These are phyloP conservation scores for Seminavis robusta DNA, from an alignment of 108 stramenopile genomes.

Conservation along the genomic window DNA sequence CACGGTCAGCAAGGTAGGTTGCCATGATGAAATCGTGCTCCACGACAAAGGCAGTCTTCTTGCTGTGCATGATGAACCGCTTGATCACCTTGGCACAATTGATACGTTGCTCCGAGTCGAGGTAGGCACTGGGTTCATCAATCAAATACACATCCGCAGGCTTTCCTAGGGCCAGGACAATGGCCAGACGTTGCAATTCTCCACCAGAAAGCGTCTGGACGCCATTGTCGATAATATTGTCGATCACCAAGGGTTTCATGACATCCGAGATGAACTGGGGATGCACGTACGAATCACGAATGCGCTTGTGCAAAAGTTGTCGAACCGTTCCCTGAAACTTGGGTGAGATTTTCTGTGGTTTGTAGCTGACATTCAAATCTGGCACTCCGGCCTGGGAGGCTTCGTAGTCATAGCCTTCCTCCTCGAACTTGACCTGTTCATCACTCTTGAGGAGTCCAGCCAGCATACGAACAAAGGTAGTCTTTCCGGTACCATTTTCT, in stretches of 20 bases:
- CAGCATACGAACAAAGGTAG: constrained; percentile 91
- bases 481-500: constrained; percentile 97
- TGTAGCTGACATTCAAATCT: constrained; percentile 96
- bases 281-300: constrained; percentile 93
- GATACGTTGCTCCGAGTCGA: constrained; percentile 99
- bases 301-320: constrained; percentile 94
- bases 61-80: constrained; percentile 97
- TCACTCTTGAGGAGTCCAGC: constrained; percentile 97
- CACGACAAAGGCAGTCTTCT: constrained; percentile 98
- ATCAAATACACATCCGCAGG: constrained; percentile 99
- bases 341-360: constrained; percentile 99
- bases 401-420: constrained; percentile 74
- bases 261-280: constrained; percentile 98
- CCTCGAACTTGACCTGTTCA: constrained; percentile 79
- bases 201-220: constrained; percentile 98
- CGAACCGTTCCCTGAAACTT: constrained; percentile 96
- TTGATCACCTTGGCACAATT: constrained; percentile 99
- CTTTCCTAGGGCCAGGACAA: constrained; percentile 91
- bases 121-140: constrained; percentile 98
- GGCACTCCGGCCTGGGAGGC: constrained; percentile 89
- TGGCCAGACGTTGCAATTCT: constrained; percentile 98
- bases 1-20: constrained; percentile 97
- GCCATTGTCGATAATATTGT: constrained; percentile 95
- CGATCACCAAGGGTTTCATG: constrained; percentile 94
- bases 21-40: constrained; percentile 99